Evolutionary conservation across 208 protist species (phyloP).

Genomic region (Leishmania aethiopica): DNA sequence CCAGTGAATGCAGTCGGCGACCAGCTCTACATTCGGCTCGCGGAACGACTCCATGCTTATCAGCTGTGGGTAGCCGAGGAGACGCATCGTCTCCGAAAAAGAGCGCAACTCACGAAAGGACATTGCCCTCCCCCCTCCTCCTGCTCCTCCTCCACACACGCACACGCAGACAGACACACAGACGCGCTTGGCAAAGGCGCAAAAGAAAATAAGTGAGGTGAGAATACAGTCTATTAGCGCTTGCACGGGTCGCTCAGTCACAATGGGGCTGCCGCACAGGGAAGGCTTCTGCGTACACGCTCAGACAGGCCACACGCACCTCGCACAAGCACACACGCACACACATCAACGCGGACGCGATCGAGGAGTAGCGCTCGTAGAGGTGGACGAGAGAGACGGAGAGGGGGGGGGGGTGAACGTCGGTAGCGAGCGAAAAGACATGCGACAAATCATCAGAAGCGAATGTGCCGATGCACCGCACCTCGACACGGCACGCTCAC

Average conservation of each 20-base stretch:
- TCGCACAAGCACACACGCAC: not conserved
- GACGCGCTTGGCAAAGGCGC: not conserved
- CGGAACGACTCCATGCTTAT: slow-evolving; percentile 97
- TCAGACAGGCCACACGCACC: not conserved
- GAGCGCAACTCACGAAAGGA: slow-evolving; percentile 93
- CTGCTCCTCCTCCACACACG: not conserved
- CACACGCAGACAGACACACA: not conserved
- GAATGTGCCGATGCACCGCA: not conserved
- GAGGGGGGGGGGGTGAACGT: not conserved
- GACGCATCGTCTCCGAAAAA: slow-evolving; percentile 96
- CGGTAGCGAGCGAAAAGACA: not conserved
- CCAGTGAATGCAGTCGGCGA: slow-evolving; percentile 94
- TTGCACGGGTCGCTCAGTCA: not conserved
- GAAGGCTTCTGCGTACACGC: not conserved
- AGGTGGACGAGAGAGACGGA: not conserved
- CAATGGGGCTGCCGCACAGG: not conserved
- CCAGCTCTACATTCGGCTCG: slow-evolving; percentile 95
- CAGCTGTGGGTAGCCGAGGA: slow-evolving; percentile 94
- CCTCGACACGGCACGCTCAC: not conserved
- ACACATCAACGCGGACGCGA: not conserved
- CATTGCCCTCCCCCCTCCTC: slow-evolving; percentile 41
- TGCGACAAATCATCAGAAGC: not conserved
- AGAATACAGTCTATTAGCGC: not conserved
- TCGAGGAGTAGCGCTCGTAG: not conserved
- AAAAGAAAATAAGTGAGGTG: not conserved